Conservation (phyloP, 805 yeast species). For the Myxozyma kluyveri region DNA sequence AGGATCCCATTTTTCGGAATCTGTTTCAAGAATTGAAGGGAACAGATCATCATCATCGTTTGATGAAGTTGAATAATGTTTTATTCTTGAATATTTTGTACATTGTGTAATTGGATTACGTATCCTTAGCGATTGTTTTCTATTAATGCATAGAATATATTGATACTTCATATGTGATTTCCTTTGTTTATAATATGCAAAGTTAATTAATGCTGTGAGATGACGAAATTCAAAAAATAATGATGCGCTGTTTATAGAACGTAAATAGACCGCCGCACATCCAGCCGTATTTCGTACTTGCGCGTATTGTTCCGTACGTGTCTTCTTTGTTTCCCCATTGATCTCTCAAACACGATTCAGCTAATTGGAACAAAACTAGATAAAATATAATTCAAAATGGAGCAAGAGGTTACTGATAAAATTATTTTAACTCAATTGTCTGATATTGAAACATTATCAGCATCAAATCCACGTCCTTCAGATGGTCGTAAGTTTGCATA, state of each 20-base stretch:
- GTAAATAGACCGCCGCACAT: too few relatives aligned
- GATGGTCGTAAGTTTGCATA: conserved; percentile 50
- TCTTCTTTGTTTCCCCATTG: neutral
- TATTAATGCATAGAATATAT: neutral
- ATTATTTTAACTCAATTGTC: conserved; percentile 10
- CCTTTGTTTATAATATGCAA: neutral
- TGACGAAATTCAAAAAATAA: too few relatives aligned
- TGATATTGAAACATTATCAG: conserved; percentile 17
- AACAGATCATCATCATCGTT: neutral
- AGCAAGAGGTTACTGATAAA: conserved; percentile 19
- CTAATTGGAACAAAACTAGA: too few relatives aligned
- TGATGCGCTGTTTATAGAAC: too few relatives aligned
- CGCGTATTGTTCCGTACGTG: neutral
- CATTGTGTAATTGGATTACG: neutral
- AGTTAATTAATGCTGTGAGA: neutral
- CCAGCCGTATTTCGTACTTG: neutral
- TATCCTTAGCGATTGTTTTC: neutral
- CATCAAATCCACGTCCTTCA: conserved; percentile 48
- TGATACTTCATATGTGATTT: neutral
- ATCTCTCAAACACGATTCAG: neutral
- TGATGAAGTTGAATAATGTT: neutral
- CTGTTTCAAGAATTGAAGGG: conserved; percentile 1
- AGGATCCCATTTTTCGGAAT: conserved; percentile 3
- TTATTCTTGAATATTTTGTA: neutral
- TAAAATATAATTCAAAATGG: too few relatives aligned